Evolutionary conservation across 225 moss, liverwort and hornwort species (phyloP).

Genomic region (Climacium dendroides): DNA sequence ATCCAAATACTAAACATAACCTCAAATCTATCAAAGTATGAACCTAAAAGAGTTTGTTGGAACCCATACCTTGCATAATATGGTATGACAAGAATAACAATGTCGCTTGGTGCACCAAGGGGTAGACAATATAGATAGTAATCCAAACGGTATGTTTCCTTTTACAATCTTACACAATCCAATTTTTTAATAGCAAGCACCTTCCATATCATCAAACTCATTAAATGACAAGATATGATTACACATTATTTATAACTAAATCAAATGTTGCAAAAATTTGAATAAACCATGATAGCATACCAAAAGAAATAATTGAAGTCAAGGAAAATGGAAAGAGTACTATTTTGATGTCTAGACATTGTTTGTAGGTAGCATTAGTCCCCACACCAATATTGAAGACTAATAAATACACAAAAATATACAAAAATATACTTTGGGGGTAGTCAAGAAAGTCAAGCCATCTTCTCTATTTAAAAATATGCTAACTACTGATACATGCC

Average conservation of each 20-base stretch:
- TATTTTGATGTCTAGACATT: not conserved
- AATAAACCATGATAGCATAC: not conserved
- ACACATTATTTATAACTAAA: too few species aligned
- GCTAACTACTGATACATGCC: not conserved
- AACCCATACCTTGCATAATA: not conserved
- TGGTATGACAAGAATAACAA: not conserved
- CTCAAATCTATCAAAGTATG: not conserved
- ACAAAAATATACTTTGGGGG: too few species aligned
- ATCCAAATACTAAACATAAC: not conserved
- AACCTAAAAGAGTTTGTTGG: not conserved
- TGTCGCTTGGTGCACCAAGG: not conserved
- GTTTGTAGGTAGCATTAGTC: not conserved
- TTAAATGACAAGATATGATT: too few species aligned
- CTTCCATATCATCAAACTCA: not conserved
- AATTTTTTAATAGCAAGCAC: not conserved
- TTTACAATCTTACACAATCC: not conserved
- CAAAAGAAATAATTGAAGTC: too few species aligned
- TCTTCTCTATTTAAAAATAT: not conserved
- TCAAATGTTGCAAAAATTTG: not conserved
- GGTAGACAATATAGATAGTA: not conserved
- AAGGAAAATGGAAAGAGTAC: too few species aligned
- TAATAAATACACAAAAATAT: not conserved
- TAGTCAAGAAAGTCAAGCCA: rapidly evolving
- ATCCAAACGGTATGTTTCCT: not conserved
- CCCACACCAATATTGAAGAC: not conserved